Evolutionary conservation across 495 filamentous ascomycete genomes (phyloP), one percentile per base, ranked within the genome.

Genomic region (Sporormia fimetaria): DNA sequence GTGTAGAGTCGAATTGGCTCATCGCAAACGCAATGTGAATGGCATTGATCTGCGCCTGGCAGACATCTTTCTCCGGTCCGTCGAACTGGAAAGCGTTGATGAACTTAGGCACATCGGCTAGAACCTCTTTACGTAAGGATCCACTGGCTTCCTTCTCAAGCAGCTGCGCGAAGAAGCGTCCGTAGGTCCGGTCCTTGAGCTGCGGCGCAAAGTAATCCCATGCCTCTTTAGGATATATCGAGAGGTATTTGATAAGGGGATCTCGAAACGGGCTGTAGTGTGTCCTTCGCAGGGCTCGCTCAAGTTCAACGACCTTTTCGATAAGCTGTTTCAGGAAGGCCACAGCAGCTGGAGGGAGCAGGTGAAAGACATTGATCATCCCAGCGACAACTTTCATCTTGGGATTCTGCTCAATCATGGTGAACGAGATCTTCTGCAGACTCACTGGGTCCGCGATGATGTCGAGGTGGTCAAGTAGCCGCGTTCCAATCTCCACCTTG

Each of bases 351-450:
- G 85, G 70, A 0, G 90, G 90, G 1, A 99, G 65, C 6, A 96
- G 74, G 55, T 99, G 87, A 62, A 96, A 99, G 36, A 96, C 87
- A 53, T 95, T 87, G 55, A 99, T 80, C 15, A 94, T 88, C 0
- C 87, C 82, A 3, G 85, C 79, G 35, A 96, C 82, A 28, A 96
- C 80, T 57, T 87, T 88, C 78, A 96, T 92, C 31, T 81, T 75
- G 14, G 70, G 73, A 54, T 86, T 83, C 54, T 95, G 87, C 57
- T 96, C 92, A 31, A 96, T 80, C 40, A 94, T 74, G 4, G 77
- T 87, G 61, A 95, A 95, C 0, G 87, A 95, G 2, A 90, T 80
- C 55, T 87, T 83, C 58, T 95, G 87, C 39, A 96, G 63, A 6
- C 74, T 70, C 24, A 65, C 65, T 15, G 80, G 70, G 47, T 94